phyloP scores from a whole-genome alignment of 1,284 basidiomycete species.

The Irpex lacteus region DNA sequence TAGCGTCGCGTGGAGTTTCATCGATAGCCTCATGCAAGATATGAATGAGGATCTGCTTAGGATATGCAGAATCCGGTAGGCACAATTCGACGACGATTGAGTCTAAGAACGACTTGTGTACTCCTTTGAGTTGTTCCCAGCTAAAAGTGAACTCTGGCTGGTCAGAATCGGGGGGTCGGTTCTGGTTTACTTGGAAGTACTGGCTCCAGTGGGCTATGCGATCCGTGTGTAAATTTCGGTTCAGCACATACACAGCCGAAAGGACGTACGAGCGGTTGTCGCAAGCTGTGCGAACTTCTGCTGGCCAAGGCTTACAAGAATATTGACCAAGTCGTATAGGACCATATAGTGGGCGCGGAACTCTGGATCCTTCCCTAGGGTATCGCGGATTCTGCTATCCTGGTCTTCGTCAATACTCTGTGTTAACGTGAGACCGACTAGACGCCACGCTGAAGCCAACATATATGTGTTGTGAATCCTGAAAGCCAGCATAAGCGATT shows the following conservation, averaged over 20 bases:
- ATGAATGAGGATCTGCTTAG: slow-evolving; percentile 58
- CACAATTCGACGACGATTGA: slow-evolving; percentile 77
- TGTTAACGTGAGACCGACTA: slow-evolving; percentile 54
- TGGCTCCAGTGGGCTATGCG: slow-evolving; percentile 58
- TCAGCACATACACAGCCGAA: background rate
- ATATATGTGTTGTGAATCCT: slow-evolving; percentile 78
- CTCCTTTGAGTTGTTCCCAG: slow-evolving; percentile 52
- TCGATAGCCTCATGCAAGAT: slow-evolving; percentile 66
- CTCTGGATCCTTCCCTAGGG: slow-evolving; percentile 46
- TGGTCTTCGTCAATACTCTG: slow-evolving; percentile 51
- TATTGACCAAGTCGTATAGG: slow-evolving; percentile 59
- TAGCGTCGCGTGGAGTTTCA: slow-evolving; percentile 67
- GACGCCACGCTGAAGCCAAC: slow-evolving; percentile 73
- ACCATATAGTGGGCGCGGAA: slow-evolving; percentile 58
- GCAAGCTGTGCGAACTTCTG: slow-evolving; percentile 61
- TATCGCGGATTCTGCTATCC: slow-evolving; percentile 47
- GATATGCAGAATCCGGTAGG: slow-evolving; percentile 64
- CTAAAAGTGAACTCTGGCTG: slow-evolving; percentile 58
- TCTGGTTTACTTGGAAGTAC: slow-evolving; percentile 53
- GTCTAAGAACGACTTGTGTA: slow-evolving; percentile 73
- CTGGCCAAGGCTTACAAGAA: slow-evolving; percentile 58
- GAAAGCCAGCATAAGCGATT: background rate
- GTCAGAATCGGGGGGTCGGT: slow-evolving; percentile 34
- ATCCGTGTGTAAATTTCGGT: slow-evolving; percentile 3
- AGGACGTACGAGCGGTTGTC: slow-evolving; percentile 55